These are phyloP conservation scores for Cucurbita pepo DNA, from an alignment of 306 rosid genomes.

Conservation along the genomic window DNA sequence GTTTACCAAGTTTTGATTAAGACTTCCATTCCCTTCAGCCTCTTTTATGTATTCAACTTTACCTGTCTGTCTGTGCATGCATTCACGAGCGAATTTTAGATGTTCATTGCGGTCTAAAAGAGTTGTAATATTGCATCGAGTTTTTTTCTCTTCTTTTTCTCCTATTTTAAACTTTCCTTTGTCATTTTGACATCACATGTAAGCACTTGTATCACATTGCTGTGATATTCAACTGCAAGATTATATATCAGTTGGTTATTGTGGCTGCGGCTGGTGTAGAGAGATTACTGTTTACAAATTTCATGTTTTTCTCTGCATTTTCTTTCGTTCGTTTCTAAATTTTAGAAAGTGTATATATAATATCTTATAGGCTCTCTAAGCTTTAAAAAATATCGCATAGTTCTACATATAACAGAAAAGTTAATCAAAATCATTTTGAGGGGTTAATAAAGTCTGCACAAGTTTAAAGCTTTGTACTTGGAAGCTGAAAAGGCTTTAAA, in stretches of 20 bases:
- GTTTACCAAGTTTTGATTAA: slow-evolving; percentile 2
- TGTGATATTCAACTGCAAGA: neutral
- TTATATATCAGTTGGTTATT: slow-evolving; percentile 2
- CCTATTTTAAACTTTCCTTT: neutral
- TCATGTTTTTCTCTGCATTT: neutral
- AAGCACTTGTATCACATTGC: neutral
- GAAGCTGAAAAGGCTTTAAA: too few relatives aligned
- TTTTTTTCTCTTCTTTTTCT: neutral
- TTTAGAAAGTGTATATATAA: too few relatives aligned
- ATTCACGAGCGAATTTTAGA: neutral
- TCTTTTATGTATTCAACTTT: neutral
- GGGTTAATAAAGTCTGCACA: too few relatives aligned
- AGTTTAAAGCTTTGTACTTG: too few relatives aligned
- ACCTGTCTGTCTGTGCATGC: slow-evolving; percentile 2
- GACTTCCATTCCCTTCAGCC: neutral
- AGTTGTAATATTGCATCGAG: neutral
- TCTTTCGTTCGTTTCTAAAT: neutral
- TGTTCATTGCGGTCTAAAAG: neutral
- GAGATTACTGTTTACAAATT: neutral
- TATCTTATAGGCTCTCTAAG: neutral
- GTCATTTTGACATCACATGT: slow-evolving; percentile 3
- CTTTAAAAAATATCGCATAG: too few relatives aligned
- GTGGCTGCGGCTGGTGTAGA: neutral
- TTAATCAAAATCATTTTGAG: too few relatives aligned
- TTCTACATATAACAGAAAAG: too few relatives aligned